These are phyloP conservation scores for Schizosaccharomyces cryophilus DNA, from an alignment of 805 yeast species.

Conservation along the genomic window DNA sequence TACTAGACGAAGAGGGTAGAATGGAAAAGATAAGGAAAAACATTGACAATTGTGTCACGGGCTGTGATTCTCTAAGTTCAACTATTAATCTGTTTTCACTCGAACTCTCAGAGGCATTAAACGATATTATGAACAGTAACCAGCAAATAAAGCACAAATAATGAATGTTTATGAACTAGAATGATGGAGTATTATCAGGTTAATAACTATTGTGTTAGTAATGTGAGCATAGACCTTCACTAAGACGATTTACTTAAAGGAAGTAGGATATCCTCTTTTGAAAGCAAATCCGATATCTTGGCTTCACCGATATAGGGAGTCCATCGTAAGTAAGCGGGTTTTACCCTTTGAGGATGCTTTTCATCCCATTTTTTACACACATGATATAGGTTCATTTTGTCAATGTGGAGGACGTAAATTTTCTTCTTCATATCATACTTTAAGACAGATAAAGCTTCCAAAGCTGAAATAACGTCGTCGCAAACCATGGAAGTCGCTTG, in stretches of 20 bases:
- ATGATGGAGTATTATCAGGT: not conserved
- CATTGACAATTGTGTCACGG: not conserved
- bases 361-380: not conserved
- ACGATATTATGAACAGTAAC: not conserved
- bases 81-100: not conserved
- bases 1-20: not conserved
- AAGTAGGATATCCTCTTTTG: not conserved
- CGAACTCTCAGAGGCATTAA: not conserved
- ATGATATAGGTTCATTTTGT: not conserved
- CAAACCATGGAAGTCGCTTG: conserved; percentile 62
- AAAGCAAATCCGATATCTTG: not conserved
- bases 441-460: conserved; percentile 51
- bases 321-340: not conserved
- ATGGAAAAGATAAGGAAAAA: not conserved
- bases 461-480: conserved; percentile 65
- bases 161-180: not conserved
- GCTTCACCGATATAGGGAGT: not conserved
- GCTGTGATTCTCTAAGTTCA: not conserved
- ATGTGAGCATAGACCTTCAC: no score
- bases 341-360: not conserved
- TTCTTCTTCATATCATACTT: conserved; percentile 15
- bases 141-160: not conserved
- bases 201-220: no score
- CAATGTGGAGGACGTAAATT: not conserved
- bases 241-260: not conserved